phyloP scores from a whole-genome alignment of 2,329 filamentous ascomycete species.

The Dryadomyces quercus-mongolicae region DNA sequence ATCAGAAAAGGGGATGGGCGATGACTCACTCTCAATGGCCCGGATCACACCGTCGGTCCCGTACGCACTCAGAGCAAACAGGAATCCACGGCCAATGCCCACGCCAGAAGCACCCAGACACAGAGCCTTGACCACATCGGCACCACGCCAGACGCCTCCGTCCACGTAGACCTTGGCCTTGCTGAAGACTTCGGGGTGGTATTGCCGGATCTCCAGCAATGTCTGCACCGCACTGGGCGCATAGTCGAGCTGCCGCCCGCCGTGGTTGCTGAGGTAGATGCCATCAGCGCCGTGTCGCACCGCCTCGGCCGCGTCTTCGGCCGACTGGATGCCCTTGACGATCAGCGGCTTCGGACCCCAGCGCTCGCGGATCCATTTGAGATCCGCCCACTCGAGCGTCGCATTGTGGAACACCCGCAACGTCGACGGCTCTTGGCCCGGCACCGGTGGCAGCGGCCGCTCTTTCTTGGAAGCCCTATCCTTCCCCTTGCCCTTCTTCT shows the following conservation, averaged over 20 bases:
- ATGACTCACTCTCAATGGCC: slow-evolving; percentile 15
- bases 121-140: slow-evolving; percentile 34
- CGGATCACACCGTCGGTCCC: slow-evolving; percentile 25
- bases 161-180: slow-evolving; percentile 34
- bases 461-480: too few relatives aligned
- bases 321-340: slow-evolving; percentile 21
- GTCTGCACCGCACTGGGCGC: slow-evolving; percentile 29
- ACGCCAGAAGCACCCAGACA: slow-evolving; percentile 33
- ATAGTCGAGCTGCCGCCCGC: slow-evolving; percentile 36
- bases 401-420: slow-evolving; percentile 1
- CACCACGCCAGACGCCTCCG: slow-evolving; percentile 31
- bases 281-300: slow-evolving; percentile 27
- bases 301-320: slow-evolving; percentile 22
- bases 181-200: slow-evolving; percentile 28
- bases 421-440: slow-evolving; percentile 1
- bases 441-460: slow-evolving; percentile 1
- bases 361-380: slow-evolving; percentile 40
- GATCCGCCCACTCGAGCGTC: slow-evolving; percentile 38
- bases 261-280: slow-evolving; percentile 37
- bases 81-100: slow-evolving; percentile 36
- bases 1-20: slow-evolving; percentile 1
- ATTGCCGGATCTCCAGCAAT: slow-evolving; percentile 30
- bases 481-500: neutral
- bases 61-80: slow-evolving; percentile 36
- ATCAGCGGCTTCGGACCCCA: slow-evolving; percentile 39